Percentiles rank a stretch among this genome's conserved stretches.
Conservation (phyloP, 208 protist genomes). For the Lotmaria passim region DNA sequence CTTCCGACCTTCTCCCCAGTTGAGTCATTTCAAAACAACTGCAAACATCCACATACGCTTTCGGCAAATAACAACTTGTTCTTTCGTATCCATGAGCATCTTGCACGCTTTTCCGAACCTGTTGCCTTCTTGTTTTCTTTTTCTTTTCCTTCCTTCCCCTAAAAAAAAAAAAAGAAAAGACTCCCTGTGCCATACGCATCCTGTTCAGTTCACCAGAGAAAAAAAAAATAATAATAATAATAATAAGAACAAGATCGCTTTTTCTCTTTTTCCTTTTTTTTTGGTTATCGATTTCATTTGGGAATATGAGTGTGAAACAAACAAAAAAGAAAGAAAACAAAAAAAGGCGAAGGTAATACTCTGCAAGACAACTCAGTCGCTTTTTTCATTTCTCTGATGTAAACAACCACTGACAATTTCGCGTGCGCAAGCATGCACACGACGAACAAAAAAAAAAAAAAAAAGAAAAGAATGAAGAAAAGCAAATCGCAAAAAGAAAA, state of each 20-base stretch:
- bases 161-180: background rate
- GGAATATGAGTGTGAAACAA: conserved; percentile 11
- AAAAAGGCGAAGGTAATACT: conserved; percentile 9
- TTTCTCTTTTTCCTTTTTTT: conserved; percentile 2
- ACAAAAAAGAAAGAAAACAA: conserved; percentile 30
- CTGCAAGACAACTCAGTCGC: conserved; percentile 10
- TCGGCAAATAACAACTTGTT: too few relatives aligned
- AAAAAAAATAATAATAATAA: conserved; percentile 37
- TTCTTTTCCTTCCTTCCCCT: too few relatives aligned
- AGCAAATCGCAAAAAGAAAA: background rate
- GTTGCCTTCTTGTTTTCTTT: too few relatives aligned
- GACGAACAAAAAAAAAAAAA: conserved; percentile 14
- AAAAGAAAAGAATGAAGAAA: conserved; percentile 9
- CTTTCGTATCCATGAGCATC: too few relatives aligned
- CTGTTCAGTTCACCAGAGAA: background rate
- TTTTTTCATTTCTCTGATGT: conserved; percentile 13
- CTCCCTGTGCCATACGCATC: background rate
- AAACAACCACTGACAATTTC: conserved; percentile 1
- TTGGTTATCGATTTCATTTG: conserved; percentile 14
- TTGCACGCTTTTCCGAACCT: too few relatives aligned
- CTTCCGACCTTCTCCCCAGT: too few relatives aligned
- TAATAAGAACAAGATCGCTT: conserved; percentile 20
- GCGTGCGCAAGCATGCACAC: background rate
- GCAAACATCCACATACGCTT: too few relatives aligned
- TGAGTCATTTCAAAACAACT: too few relatives aligned